Evolutionary conservation across 305 asterid species (phyloP).

Genomic region (Solanum hybrid): DNA sequence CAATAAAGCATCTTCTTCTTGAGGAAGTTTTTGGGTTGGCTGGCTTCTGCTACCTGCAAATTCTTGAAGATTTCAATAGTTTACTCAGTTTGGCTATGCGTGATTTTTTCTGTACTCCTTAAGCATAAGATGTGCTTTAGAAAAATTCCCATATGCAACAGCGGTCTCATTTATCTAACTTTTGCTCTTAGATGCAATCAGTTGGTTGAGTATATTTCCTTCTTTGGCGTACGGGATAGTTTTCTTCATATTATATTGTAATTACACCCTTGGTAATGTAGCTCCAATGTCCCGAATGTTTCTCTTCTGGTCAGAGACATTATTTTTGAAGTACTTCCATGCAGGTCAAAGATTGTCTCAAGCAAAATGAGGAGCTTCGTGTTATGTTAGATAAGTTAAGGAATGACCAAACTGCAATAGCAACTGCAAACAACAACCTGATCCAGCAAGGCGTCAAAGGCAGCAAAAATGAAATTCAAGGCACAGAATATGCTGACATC

Average conservation of each 20-base stretch:
- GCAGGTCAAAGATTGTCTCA: conserved; percentile 77
- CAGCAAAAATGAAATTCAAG: conserved; percentile 24
- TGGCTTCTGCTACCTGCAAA: not conserved
- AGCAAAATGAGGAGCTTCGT: conserved; percentile 88
- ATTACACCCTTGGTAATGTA: not conserved
- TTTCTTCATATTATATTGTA: not conserved
- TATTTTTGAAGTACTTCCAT: conserved; percentile 5
- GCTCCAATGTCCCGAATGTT: not conserved
- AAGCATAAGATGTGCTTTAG: not conserved
- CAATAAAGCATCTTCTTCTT: not conserved
- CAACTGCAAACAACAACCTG: conserved; percentile 25
- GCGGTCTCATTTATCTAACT: not conserved
- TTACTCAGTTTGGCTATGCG: not conserved
- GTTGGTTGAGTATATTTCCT: not conserved
- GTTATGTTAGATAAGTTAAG: conserved; percentile 60
- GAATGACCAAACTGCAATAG: conserved; percentile 40
- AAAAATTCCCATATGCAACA: not conserved
- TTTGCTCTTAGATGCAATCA: not conserved
- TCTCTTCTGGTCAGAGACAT: not conserved
- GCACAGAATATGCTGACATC: conserved; percentile 31
- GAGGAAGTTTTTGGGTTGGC: not conserved
- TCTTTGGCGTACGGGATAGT: not conserved
- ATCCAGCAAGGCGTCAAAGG: conserved; percentile 26
- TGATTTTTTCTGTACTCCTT: not conserved
- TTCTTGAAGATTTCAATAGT: not conserved